Conservation (phyloP, 2,329 filamentous ascomycete genomes). For the Didymella exigua region DNA sequence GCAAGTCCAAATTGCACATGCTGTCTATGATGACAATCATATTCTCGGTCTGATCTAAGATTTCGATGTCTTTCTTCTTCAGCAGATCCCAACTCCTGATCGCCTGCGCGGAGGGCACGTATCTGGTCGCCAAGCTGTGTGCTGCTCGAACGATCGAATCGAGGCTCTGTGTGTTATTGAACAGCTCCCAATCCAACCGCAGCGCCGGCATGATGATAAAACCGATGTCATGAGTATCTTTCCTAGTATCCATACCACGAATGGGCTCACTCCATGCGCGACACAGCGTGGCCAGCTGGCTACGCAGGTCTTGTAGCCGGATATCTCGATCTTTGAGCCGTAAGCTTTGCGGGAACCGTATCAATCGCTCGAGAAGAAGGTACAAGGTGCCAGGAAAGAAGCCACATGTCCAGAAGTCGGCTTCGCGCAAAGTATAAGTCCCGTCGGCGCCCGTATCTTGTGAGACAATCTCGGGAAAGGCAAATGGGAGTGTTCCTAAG, state of each 20-base stretch:
- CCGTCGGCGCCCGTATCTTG: conserved; percentile 20
- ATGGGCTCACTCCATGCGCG: conserved; percentile 49
- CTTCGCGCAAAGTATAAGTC: conserved; percentile 50
- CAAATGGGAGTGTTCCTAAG: conserved; percentile 15
- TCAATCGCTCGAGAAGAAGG: conserved; percentile 47
- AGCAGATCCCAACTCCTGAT: conserved; percentile 55
- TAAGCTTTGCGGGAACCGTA: conserved; percentile 32
- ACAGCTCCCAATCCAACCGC: conserved; percentile 48
- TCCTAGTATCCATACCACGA: conserved; percentile 44
- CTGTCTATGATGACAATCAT: conserved; percentile 53
- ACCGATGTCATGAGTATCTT: conserved; percentile 52
- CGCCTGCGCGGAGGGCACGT: conserved; percentile 40
- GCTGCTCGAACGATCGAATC: conserved; percentile 45
- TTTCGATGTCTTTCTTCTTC: conserved; percentile 49
- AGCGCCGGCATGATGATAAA: conserved; percentile 54
- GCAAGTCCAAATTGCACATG: conserved; percentile 46
- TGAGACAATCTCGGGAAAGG: conserved; percentile 26
- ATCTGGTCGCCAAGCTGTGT: conserved; percentile 48
- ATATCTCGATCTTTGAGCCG: conserved; percentile 11
- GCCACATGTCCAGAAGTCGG: conserved; percentile 56
- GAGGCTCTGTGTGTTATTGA: conserved; percentile 46
- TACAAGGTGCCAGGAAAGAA: conserved; percentile 57
- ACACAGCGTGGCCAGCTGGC: conserved; percentile 17
- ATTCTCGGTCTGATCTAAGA: conserved; percentile 44
- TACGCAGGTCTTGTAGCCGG: conserved; percentile 4